phyloP scores from a whole-genome alignment of 208 protist species.

The Angomonas ambiguus region DNA sequence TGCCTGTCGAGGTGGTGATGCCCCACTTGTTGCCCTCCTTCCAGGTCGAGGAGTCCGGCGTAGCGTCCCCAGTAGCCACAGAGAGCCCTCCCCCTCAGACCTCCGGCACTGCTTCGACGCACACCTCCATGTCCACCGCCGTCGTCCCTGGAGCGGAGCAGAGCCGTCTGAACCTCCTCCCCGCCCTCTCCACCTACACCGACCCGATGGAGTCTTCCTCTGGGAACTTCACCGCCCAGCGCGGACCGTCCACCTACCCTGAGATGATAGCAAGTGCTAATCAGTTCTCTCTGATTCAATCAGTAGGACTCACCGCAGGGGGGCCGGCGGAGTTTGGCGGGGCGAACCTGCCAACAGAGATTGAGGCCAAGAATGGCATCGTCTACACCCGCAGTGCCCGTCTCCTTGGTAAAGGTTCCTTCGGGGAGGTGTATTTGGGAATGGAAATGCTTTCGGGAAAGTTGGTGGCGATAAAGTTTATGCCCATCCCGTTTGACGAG shows the following conservation, averaged over 20 bases:
- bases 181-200: not conserved
- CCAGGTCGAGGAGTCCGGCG: not conserved
- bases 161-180: not conserved
- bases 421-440: conserved; percentile 82
- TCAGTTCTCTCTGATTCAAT: conserved; percentile 37
- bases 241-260: not conserved
- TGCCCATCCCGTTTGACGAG: conserved; percentile 68
- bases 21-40: not conserved
- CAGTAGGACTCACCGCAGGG: conserved; percentile 27
- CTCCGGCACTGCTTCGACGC: not conserved
- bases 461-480: conserved; percentile 82
- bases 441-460: conserved; percentile 79
- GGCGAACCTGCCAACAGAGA: conserved; percentile 26
- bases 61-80: not conserved
- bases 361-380: conserved; percentile 75
- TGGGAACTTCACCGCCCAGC: not conserved
- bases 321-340: conserved; percentile 11
- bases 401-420: conserved; percentile 83
- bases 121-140: not conserved
- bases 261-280: conserved; percentile 7
- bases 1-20: not conserved
- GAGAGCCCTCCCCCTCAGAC: no score
- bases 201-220: conserved; percentile 5
- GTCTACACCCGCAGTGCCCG: conserved; percentile 68
- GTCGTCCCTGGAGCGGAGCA: not conserved